Evolutionary conservation across 352 stramenopile genomes (phyloP), one percentile per base, ranked within the genome.

Genomic region (Globisporangium cystogenes): DNA sequence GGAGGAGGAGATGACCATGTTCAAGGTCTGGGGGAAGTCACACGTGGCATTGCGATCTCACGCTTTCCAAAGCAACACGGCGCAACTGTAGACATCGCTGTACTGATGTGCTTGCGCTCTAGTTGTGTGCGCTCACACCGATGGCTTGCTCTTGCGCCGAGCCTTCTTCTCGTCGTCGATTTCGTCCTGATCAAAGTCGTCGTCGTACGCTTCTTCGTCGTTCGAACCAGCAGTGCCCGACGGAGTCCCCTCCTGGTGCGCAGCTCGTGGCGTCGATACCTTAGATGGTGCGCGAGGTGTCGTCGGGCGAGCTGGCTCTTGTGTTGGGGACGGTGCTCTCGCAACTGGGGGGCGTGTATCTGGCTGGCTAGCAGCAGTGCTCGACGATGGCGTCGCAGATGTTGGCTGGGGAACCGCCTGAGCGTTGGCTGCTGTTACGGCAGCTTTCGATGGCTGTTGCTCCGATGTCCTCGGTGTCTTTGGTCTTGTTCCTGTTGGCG

Each of bases 1-100:
- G 7, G 72, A 70, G 6, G 66, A 75, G 14, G 82, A 89, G 55
- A 86, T 82, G 48, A 55, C 60, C 0, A 69, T 88, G 48, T 89
- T 86, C 54, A 74, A 79, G 45, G 55, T 67, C 1, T 87, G 76
- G 79, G 57, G 59, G 10, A 82, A 70, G 45, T 12, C 60, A 1
- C 55, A 57, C 26, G 29, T 48, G 4, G 36, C 53, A 0, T 29
- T 59, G 36, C 36, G 7, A 1, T 20, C 44, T 11, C 2, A 11
- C 12, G 26, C 11, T 10, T 5, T 7, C 46, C 21, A 27, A 2
- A 36, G 1, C 16, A 37, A 16, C 11, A 2, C 2, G 10, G 21
- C 39, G 7, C 31, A 55, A 11, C 18, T 24, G 41, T 61, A 55
- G 47, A 47, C 33, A 40, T 21, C 44, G 26, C 18, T 35, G 40